phyloP scores from a whole-genome alignment of 2,329 filamentous ascomycete species.

The Leptographium procerum region DNA sequence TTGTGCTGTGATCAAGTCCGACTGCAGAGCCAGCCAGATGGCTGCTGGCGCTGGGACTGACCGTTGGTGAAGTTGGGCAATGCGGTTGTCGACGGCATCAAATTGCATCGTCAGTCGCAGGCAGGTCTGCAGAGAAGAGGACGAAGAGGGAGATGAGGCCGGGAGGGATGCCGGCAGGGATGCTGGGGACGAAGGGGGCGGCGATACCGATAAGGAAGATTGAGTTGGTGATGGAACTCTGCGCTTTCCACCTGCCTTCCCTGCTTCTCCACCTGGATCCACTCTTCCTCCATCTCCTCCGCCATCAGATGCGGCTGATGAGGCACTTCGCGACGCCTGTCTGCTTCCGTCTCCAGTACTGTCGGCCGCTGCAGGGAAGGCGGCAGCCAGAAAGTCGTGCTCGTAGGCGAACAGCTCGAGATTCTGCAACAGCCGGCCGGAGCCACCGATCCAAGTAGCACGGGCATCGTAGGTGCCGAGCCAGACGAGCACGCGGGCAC shows the following conservation, averaged over 20 bases:
- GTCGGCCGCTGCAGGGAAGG: not conserved
- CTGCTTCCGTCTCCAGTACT: not conserved
- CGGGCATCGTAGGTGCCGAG: conserved; percentile 5
- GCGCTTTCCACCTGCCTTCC: not conserved
- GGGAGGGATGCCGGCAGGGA: not conserved
- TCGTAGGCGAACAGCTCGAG: conserved; percentile 1
- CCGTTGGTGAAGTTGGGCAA: conserved; percentile 3
- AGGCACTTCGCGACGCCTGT: not conserved
- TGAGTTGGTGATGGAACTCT: not conserved
- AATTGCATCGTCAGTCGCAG: conserved; percentile 5
- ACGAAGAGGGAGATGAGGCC: not conserved
- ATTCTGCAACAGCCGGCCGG: conserved; percentile 3
- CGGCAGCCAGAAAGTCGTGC: conserved; percentile 1
- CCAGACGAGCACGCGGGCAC: conserved; percentile 5
- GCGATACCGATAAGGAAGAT: not conserved
- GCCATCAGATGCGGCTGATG: not conserved
- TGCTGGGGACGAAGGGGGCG: not conserved
- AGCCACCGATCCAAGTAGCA: conserved; percentile 3
- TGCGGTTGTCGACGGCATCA: conserved; percentile 5
- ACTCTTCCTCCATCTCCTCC: not conserved
- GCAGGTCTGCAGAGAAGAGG: not conserved
- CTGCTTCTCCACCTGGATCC: too few species aligned
- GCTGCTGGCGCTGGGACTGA: not conserved
- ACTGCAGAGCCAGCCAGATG: conserved; percentile 1
- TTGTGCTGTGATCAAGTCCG: not conserved